Evolutionary conservation across 2,329 filamentous ascomycete species (phyloP).

Genomic region (Corinectria fuckeliana): DNA sequence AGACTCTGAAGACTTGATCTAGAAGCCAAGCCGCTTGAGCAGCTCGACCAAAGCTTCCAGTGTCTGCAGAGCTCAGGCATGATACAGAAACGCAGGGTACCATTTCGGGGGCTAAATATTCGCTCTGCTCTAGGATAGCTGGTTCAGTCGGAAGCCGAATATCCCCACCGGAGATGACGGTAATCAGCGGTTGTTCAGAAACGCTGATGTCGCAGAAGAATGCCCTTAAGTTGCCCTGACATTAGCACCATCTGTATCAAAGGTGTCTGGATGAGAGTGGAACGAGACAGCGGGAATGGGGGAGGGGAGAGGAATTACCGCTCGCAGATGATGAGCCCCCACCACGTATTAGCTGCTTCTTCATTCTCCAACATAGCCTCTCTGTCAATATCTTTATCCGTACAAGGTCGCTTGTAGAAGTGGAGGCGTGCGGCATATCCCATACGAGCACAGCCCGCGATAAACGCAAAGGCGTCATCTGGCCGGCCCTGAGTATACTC

Average conservation of each 20-base stretch:
- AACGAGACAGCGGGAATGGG: neutral
- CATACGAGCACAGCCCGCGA: neutral
- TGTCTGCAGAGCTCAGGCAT: neutral
- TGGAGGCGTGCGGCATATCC: neutral
- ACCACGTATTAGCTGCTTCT: constrained; percentile 13
- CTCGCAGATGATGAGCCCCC: constrained; percentile 3
- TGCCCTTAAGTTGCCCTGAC: neutral
- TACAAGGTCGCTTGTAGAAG: neutral
- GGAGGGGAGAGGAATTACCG: neutral
- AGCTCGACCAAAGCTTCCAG: neutral
- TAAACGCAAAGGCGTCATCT: neutral
- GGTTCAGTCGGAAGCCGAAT: neutral
- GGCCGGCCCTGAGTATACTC: neutral
- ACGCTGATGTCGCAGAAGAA: neutral
- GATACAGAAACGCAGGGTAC: neutral
- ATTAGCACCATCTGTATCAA: neutral
- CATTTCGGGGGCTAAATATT: neutral
- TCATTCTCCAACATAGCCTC: neutral
- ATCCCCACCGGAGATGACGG: neutral
- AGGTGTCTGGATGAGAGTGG: neutral
- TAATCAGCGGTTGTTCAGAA: neutral
- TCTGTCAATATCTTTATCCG: neutral
- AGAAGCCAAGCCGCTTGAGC: constrained; percentile 4
- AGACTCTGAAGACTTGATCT: neutral
- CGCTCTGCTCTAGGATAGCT: neutral